phyloP scores from a whole-genome alignment of 176 grass and related monocot species.

The Oryza brachyantha region DNA sequence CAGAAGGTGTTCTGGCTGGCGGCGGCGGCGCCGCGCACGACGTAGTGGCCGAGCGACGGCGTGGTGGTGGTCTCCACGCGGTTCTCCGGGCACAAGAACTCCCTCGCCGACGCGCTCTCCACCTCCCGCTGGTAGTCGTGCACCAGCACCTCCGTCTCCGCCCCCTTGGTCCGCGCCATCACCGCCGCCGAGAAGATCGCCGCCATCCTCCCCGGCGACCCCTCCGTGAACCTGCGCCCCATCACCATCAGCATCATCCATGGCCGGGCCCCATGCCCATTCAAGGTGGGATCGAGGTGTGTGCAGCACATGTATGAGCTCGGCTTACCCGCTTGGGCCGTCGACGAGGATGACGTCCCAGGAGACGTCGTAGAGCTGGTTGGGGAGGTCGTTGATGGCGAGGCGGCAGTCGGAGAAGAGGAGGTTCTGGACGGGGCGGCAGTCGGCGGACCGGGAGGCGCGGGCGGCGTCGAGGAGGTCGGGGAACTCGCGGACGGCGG shows the following conservation, averaged over 20 bases:
- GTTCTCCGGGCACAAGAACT: conserved; percentile 87
- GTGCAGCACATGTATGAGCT: too few relatives aligned
- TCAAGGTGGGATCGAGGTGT: background rate
- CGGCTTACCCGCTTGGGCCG: conserved; percentile 66
- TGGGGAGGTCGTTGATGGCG: conserved; percentile 88
- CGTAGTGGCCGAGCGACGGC: conserved; percentile 59
- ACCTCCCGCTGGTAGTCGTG: conserved; percentile 80
- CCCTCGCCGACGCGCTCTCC: conserved; percentile 50
- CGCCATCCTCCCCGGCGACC: conserved; percentile 75
- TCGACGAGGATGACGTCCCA: conserved; percentile 98
- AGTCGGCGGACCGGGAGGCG: conserved; percentile 45
- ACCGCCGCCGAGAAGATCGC: conserved; percentile 80
- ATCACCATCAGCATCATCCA: background rate
- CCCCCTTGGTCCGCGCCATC: conserved; percentile 59
- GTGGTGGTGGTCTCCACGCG: conserved; percentile 25
- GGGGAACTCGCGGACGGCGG: conserved; percentile 56
- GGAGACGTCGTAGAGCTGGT: conserved; percentile 74
- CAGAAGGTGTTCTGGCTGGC: conserved; percentile 56
- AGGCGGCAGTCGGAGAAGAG: conserved; percentile 93
- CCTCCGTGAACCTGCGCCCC: conserved; percentile 28
- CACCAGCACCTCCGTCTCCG: conserved; percentile 68
- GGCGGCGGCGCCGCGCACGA: conserved; percentile 42
- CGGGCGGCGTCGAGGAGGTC: conserved; percentile 53
- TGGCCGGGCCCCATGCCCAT: background rate
- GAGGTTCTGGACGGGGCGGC: conserved; percentile 90